Evolutionary conservation across 1,139 yeast species (phyloP), one percentile per base, ranked within the genome.

Genomic region (Arxiozyma slooffiae): DNA sequence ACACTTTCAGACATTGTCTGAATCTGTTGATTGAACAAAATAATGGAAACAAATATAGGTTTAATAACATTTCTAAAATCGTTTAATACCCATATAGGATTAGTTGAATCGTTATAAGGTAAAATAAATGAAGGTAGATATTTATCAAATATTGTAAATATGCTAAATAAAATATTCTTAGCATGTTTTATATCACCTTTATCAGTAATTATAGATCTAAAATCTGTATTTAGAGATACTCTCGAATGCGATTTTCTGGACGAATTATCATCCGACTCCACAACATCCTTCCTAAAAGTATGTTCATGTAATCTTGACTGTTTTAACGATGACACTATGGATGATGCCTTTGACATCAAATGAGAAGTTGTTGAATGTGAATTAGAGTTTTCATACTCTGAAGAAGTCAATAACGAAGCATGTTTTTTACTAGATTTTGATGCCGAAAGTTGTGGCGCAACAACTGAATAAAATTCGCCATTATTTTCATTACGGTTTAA

Each of bases 81-180:
- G 38, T 56, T 52, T 1, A 53, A 47, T 3, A 59, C 57, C 64
- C 64, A 60, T 17, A 49, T 26, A 18, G 53, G 49, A 43, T 59
- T 56, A 18, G 55, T 47, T 8, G 53, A 53, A 18, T 53, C 53
- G 5, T 55, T 54, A 34, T 54, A 59, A 7, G 62, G 60, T 26
- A 61, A 50, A 22, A 61, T 55, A 44, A 59, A 63, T 38, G 55
- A 58, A 30, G 57, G 55, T 7, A 60, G 53, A 51, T 60, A 53
- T 30, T 60, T 56, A 43, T 60, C 58, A 51, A 62, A 63, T 14
- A 62, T 62, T 22, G 60, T 58, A 42, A 63, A 60, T 8, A 63
- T 61, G 39, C 61, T 62, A 22, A 60, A 57, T 55, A 63, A 54
- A 11, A 61, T 57, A 17, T 55, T 57, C 50, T 61, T 59, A 8